Conservation (phyloP, 2,329 filamentous ascomycete genomes). For the Huntiella bhutanensis region DNA sequence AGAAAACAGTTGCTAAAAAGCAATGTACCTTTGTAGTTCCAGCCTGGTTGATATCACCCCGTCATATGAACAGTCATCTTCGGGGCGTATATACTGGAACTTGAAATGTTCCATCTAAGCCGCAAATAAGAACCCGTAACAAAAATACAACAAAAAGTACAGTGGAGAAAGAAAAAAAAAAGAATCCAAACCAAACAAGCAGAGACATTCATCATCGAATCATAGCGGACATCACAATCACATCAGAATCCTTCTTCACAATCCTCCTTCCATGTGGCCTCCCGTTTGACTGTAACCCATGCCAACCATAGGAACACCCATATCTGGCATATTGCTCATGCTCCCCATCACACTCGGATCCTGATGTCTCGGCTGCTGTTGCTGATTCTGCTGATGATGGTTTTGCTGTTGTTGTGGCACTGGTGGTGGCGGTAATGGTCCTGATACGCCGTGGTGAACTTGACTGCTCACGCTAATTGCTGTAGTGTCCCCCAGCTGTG, state of each 20-base stretch:
- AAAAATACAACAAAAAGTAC: no score
- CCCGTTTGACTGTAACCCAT: neutral
- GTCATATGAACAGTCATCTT: no score
- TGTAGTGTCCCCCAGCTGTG: constrained; percentile 17
- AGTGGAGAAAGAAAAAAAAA: neutral
- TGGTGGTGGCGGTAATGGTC: neutral
- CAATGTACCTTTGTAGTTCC: no score
- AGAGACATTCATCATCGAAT: neutral
- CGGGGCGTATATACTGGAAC: no score
- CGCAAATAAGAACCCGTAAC: no score
- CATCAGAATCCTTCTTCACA: neutral
- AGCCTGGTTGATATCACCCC: no score
- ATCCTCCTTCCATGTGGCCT: neutral
- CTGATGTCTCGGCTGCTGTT: neutral
- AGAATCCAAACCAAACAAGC: neutral
- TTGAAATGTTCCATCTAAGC: no score
- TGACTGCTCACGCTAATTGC: neutral
- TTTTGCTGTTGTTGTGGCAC: neutral
- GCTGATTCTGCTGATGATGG: constrained; percentile 3
- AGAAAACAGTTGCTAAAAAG: no score
- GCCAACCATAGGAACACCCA: neutral
- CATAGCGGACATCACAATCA: neutral
- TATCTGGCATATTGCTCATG: neutral
- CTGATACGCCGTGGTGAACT: constrained; percentile 16
- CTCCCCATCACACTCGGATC: neutral